These are phyloP conservation scores for Micractinium sp. DNA, from an alignment of 139 green algal genomes.

Conservation along the genomic window DNA sequence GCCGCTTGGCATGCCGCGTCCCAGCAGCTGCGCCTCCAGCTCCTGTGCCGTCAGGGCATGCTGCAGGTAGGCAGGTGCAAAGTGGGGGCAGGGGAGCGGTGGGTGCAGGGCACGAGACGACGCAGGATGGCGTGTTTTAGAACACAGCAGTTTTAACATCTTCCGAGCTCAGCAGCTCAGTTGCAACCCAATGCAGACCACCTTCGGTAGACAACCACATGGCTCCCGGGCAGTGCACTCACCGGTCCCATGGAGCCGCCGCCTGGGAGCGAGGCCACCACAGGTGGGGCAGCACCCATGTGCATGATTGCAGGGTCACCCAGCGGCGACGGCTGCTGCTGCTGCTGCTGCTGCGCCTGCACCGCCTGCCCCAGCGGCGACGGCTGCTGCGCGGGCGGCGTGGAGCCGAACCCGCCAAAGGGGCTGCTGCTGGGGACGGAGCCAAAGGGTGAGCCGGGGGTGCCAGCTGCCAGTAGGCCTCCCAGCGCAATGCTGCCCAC, in stretches of 20 bases:
- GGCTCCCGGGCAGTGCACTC: neutral
- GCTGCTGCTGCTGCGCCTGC: neutral
- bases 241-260: constrained; percentile 1
- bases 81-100: neutral
- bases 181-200: too few species aligned
- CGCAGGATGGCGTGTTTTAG: neutral
- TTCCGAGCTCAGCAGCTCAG: neutral
- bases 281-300: neutral
- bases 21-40: constrained; percentile 58
- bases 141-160: neutral
- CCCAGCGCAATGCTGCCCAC: constrained; percentile 51
- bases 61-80: constrained; percentile 6
- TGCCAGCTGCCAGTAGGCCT: constrained; percentile 29
- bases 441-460: constrained; percentile 28
- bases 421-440: neutral
- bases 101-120: too few species aligned
- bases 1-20: neutral
- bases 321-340: neutral
- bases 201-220: too few species aligned
- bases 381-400: neutral
- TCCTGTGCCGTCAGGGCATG: constrained; percentile 47
- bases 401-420: constrained; percentile 19
- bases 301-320: constrained; percentile 4
- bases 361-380: constrained; percentile 1
- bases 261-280: neutral